phyloP scores from a whole-genome alignment of 257 asterid genomes.

The Nemophila menziesii region DNA sequence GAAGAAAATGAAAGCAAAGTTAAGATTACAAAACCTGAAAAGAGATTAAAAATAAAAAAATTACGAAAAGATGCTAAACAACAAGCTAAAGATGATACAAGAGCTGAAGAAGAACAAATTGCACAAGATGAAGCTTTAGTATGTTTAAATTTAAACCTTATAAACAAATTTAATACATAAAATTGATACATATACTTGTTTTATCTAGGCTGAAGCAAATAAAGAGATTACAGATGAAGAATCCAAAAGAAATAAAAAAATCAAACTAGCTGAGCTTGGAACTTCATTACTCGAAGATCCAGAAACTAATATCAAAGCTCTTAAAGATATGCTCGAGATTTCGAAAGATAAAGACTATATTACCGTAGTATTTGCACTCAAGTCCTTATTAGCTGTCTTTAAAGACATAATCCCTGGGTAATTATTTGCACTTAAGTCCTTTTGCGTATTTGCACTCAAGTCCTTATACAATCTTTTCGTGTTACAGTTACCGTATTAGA shows the following conservation, averaged over 20 bases:
- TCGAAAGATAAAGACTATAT: constrained; percentile 49
- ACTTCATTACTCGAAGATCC: constrained; percentile 77
- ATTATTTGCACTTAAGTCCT: constrained; percentile 3
- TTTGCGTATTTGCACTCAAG: constrained; percentile 6
- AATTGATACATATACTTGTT: neutral
- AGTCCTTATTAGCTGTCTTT: constrained; percentile 90
- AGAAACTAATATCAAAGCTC: constrained; percentile 62
- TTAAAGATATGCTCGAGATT: constrained; percentile 83
- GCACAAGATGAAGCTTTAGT: constrained; percentile 84
- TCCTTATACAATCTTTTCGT: constrained; percentile 12
- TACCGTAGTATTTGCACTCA: constrained; percentile 54
- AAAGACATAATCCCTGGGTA: constrained; percentile 96
- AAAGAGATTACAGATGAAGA: constrained; percentile 76
- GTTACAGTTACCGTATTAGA: constrained; percentile 79
- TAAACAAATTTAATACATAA: neutral
- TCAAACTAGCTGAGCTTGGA: constrained; percentile 88
- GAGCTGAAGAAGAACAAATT: constrained; percentile 35
- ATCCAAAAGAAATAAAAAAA: constrained; percentile 53
- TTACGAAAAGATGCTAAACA: constrained; percentile 79
- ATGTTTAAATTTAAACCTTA: neutral
- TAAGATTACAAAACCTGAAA: constrained; percentile 66
- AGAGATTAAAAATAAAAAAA: constrained; percentile 61
- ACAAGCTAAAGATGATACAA: constrained; percentile 38
- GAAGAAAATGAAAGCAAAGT: constrained; percentile 22
- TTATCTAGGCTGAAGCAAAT: constrained; percentile 67